Conservation (phyloP, 495 filamentous ascomycete genomes). For the Penicillium pancosmium region DNA sequence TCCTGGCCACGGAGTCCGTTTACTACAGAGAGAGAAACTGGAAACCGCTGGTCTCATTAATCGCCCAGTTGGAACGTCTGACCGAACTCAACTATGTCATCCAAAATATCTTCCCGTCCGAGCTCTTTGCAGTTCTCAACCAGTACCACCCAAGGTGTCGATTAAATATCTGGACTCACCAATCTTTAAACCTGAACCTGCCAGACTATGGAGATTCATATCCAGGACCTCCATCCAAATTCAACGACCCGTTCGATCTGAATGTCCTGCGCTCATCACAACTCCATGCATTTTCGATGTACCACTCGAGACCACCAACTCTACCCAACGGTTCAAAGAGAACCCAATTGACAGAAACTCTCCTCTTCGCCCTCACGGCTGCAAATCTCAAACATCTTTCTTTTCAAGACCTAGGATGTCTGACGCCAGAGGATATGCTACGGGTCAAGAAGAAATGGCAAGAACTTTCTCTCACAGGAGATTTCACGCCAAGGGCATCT, state of each 20-base stretch:
- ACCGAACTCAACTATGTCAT: slow-evolving; percentile 4
- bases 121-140: neutral
- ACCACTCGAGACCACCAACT: neutral
- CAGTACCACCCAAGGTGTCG: neutral
- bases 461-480: neutral
- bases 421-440: neutral
- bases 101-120: slow-evolving; percentile 2
- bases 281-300: slow-evolving; percentile 4
- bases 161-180: slow-evolving; percentile 2
- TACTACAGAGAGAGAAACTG: slow-evolving; percentile 2
- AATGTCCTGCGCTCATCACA: neutral
- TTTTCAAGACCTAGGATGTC: neutral
- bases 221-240: slow-evolving; percentile 3
- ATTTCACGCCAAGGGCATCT: neutral
- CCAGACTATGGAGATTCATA: neutral
- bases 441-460: neutral
- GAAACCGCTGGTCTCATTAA: neutral
- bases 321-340: neutral
- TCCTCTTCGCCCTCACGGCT: neutral
- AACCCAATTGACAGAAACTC: neutral
- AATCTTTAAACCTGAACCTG: neutral
- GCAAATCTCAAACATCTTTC: slow-evolving; percentile 4
- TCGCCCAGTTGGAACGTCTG: neutral
- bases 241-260: slow-evolving; percentile 1
- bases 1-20: neutral